Base-by-base conservation (phyloP, 2,329 filamentous ascomycete genomes). In the Fusarium foetens region DNA sequence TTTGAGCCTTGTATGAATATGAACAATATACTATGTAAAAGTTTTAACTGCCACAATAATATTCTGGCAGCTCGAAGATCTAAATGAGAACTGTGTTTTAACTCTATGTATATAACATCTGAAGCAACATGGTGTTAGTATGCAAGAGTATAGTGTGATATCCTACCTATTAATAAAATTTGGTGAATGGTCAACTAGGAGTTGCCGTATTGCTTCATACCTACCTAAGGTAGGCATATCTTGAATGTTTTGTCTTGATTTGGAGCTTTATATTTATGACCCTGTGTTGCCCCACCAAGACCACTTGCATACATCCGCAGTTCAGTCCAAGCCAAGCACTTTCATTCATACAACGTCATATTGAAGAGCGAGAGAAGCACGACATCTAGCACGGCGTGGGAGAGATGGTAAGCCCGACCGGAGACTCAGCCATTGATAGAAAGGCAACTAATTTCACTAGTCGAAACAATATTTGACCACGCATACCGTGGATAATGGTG, bases 401-500 rank as follows among this genome's bases (percentile, higher is more conserved):
- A 69, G 64, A 66, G 21, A 81, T 81, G 79, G 79, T 79, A 75
- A 71, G 75, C 17, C 19, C 43, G 25, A 27, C 11, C 14, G 19
- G 43, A 35, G 5, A 27, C 8, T 13, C 17, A n/a, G 6, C n/a
- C 6, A 36, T 31, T 33, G 5, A 51, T 17, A 19, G 33, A 48
- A n/a, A 43, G 19, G 19, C 25, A 46, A 49, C 64, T 71, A 55
- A 70, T 49, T 52, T 52, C 31, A 12, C 65, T 67, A 98, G 96
- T 99, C 96, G 62, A 98, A 98, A 86, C 96, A 98, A 91, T 99
- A 98, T 81, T 89, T 99, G 71, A 97, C 95, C 78, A 92, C 93
- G 75, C 94, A 97, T 82, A 95, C 94, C 46, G 90, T 97, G 81
- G 93, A 97, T 80, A 89, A 94, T 85, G 94, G 94, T 94, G 81